Evolutionary conservation across 1,284 basidiomycete genomes (phyloP).

Genomic region (Trichosporon asahii): DNA sequence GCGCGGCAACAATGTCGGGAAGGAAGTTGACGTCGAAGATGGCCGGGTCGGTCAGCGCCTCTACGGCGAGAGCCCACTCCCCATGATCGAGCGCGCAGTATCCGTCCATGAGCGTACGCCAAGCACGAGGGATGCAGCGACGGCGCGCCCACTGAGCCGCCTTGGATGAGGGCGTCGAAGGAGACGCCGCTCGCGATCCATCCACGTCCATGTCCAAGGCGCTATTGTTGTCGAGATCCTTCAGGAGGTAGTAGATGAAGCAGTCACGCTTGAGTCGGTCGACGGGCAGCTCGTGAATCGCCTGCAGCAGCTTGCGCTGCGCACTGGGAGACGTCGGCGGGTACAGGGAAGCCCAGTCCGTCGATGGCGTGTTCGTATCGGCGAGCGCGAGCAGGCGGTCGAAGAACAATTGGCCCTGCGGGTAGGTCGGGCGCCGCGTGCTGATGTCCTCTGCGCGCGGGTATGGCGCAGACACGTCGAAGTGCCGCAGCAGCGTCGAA

Average conservation of each 20-base stretch:
- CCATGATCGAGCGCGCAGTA: conserved; percentile 47
- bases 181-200: conserved; percentile 11
- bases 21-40: conserved; percentile 44
- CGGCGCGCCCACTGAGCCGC: conserved; percentile 34
- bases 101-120: conserved; percentile 44
- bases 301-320: conserved; percentile 35
- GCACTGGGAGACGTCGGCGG: conserved; percentile 39
- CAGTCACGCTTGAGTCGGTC: conserved; percentile 46
- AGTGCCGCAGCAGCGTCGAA: conserved; percentile 34
- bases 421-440: conserved; percentile 23
- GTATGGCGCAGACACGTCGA: conserved; percentile 42
- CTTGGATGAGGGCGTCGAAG: conserved; percentile 2
- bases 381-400: conserved; percentile 39
- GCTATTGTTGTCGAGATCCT: conserved; percentile 30
- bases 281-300: conserved; percentile 31
- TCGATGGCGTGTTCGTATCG: conserved; percentile 9
- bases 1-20: conserved; percentile 34
- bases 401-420: conserved; percentile 37
- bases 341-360: conserved; percentile 30
- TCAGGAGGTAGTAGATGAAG: conserved; percentile 45
- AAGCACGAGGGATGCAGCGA: conserved; percentile 39
- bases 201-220: conserved; percentile 29
- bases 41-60: conserved; percentile 35
- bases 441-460: conserved; percentile 17
- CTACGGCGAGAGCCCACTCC: conserved; percentile 33